Evolutionary conservation across 495 filamentous ascomycete genomes (phyloP).

Genomic region (Chaetomium cochliodes): DNA sequence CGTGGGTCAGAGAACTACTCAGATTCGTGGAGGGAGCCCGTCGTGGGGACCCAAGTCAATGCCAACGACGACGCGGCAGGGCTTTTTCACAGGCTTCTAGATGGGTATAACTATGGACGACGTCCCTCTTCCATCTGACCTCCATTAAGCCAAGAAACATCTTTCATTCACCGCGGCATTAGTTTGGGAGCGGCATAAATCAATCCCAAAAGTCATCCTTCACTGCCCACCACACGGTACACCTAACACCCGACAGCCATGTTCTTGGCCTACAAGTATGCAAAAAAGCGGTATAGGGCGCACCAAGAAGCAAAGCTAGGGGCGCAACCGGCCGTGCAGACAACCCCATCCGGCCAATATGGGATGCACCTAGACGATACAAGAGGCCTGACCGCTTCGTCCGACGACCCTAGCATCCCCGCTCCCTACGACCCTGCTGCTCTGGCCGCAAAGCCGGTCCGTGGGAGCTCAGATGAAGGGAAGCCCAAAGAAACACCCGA

Average conservation of each 20-base stretch:
- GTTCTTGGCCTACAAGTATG: slow-evolving; percentile 28
- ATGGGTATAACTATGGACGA: too few relatives aligned
- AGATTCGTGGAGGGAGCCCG: not conserved
- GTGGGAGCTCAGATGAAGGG: slow-evolving; percentile 14
- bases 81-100: too few relatives aligned
- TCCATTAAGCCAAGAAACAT: not conserved
- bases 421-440: not conserved
- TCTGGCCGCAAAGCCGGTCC: not conserved
- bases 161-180: too few relatives aligned
- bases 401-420: not conserved
- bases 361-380: not conserved
- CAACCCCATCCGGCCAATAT: not conserved
- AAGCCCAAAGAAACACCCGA: slow-evolving; percentile 22
- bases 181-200: too few relatives aligned
- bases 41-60: too few relatives aligned
- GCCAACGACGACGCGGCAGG: too few relatives aligned
- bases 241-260: slow-evolving; percentile 8
- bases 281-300: slow-evolving; percentile 23
- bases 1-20: too few relatives aligned
- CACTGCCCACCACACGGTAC: not conserved
- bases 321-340: not conserved
- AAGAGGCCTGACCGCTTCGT: not conserved
- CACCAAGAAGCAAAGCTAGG: not conserved
- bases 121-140: too few relatives aligned
- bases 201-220: not conserved